Percentiles rank a stretch among this genome's conserved stretches.
These are phyloP conservation scores for Fusarium avenaceum DNA, from an alignment of 2,329 filamentous ascomycete genomes.

Conservation along the genomic window DNA sequence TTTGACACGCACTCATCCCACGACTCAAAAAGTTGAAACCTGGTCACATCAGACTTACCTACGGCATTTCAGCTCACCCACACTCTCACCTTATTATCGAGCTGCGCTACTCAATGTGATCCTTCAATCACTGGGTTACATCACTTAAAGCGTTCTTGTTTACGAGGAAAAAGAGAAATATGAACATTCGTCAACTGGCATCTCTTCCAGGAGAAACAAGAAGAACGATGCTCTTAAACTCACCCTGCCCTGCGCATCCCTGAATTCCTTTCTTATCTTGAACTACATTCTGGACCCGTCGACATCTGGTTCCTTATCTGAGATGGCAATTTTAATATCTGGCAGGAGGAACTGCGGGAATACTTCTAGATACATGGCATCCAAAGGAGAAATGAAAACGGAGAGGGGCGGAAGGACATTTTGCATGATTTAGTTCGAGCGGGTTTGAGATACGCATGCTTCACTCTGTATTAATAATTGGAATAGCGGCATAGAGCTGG, in stretches of 20 bases:
- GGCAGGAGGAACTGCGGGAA: constrained; percentile 19
- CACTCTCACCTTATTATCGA: constrained; percentile 15
- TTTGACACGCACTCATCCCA: constrained; percentile 8
- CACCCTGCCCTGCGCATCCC: background rate
- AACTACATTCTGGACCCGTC: constrained; percentile 1
- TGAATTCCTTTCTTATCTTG: constrained; percentile 9
- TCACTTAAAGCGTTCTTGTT: constrained; percentile 22
- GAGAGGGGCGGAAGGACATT: constrained; percentile 2
- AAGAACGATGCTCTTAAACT: constrained; percentile 3
- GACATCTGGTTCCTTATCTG: background rate
- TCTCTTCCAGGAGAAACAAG: constrained; percentile 7
- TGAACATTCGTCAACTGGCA: constrained; percentile 20
- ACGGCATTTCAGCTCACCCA: constrained; percentile 18
- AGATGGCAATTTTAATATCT: constrained; percentile 13
- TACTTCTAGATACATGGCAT: constrained; percentile 22
- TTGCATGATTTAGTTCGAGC: constrained; percentile 31
- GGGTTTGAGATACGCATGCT: constrained; percentile 23
- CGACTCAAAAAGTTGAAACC: constrained; percentile 8
- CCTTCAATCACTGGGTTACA: constrained; percentile 13
- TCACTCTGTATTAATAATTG: constrained; percentile 38
- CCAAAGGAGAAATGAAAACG: constrained; percentile 20
- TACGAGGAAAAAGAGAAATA: constrained; percentile 21
- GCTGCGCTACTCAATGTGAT: constrained; percentile 8
- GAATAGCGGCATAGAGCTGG: constrained; percentile 35
- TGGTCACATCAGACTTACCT: constrained; percentile 6